Base-by-base conservation (phyloP, 148 eudicot genomes). In the Rhododendron ovatum region DNA sequence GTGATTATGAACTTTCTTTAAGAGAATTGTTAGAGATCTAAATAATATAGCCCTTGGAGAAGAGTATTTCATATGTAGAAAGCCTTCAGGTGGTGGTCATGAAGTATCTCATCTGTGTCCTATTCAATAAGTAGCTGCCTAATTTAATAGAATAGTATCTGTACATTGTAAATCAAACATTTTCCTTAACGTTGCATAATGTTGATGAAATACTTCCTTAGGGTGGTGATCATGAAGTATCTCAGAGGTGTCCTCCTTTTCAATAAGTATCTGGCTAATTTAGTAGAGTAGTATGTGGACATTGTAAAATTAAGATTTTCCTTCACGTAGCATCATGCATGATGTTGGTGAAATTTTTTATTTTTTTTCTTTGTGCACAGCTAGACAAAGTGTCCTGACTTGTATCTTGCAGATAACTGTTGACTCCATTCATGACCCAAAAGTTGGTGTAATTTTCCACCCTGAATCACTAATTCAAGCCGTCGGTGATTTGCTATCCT, bases 381-480 rank as follows among this genome's bases (percentile, higher is more conserved):
- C 30, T 83, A 48, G n/a, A 9, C 8, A 14, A 45, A 14, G 39
- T 30, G 39, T 84, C 43, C 47, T 28, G 82, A 78, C 83, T 75
- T 76, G 45, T 26, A 67, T 83, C 35, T 90, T 81, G 87, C 92
- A 96, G 99, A 91, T 96, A 53, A 89, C 87, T 76, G 96, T 97
- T 87, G 95, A 93, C 65, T 94, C 98, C 7, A 63, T 94, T 50
- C 87, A 87, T 76, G 99, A 97, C 87, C 91, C 95, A 33, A 90
- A 91, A 88, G 95, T 89, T 76, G 98, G 99, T 43, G 78, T 92
- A 81, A 87, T 92, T 73, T 97, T 92, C 88, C 93, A 95, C 37
- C 98, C 99, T 45, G 87, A 87, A 80, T 89, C 98, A 47, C 87
- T 97, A 57, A 94, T 93, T 87, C 91, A 93, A 90, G 88, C 98